Evolutionary conservation across 2,329 filamentous ascomycete species (phyloP), one percentile per base, ranked within the genome.

Genomic region (Paramyrothecium roridum): DNA sequence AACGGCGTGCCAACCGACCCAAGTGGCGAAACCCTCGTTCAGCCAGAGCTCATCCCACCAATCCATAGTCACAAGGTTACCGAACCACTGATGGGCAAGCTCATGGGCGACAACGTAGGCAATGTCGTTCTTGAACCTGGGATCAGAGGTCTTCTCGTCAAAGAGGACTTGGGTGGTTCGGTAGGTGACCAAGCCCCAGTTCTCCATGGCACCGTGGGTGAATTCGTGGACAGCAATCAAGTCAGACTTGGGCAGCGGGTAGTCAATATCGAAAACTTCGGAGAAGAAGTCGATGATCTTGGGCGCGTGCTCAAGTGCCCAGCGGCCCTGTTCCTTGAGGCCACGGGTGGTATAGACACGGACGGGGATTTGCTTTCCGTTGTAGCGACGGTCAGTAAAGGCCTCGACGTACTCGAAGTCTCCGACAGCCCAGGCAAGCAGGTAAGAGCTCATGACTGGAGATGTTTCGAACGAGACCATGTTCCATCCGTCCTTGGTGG

Each of bases 31-130:
- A 13, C 93, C 93, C 74, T 98, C 93, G 67, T 96, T 96, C 52
- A 96, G 82, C 92, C 92, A 96, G 45, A 95, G 82, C 76, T 96
- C 90, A 68, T 88, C 91, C 91, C 90, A 95, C 91, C 92, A 96
- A 71, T 96, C 91, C 92, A 96, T 96, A 7, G 93, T 96, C 47
- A 96, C 92, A 12, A 96, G 82, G 71, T 96, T 96, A 40, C 92
- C 92, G 65, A 96, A 96, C 93, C 93, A 96, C 76, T 96, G 92
- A 69, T 96, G 92, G 54, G 93, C 95, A 59, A 99, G 81, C 73
- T 99, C 95, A 74, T 99, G 95, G n/a, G 95, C 93, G 52, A 98
- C 93, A 55, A 98, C 93, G 67, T 99, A 98, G 33, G 95, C 95
- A 60, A 99, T 89, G 40, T 93, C 84, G 72, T 96, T 97, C 74